A percentile compares a stretch with the other conserved stretches of the same genome.
Evolutionary conservation across 495 filamentous ascomycete genomes (phyloP).

Genomic region (Podospora pseudocomata): DNA sequence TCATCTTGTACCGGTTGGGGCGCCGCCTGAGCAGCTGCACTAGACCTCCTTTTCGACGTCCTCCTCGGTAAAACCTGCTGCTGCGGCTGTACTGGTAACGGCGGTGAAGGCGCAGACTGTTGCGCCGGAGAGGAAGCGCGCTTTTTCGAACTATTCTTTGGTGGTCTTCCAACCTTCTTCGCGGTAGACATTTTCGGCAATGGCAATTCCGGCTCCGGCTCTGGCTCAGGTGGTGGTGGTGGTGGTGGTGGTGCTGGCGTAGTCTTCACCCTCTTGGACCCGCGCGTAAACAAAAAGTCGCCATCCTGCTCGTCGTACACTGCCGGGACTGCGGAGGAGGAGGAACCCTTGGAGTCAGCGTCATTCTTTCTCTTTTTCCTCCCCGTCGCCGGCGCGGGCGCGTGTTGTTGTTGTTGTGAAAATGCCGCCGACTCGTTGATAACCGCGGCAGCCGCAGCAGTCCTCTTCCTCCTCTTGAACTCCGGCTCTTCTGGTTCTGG

Average conservation of each 20-base stretch:
- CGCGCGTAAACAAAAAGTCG: slow-evolving; percentile 60
- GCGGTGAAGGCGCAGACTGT: slow-evolving; percentile 29
- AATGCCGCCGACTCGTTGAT: neutral
- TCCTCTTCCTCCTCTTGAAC: neutral
- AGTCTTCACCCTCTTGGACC: slow-evolving; percentile 50
- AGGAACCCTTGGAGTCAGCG: slow-evolving; percentile 5
- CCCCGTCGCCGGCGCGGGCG: slow-evolving; percentile 25
- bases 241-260: slow-evolving; percentile 23
- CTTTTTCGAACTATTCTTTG: slow-evolving; percentile 37
- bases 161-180: slow-evolving; percentile 40
- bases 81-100: slow-evolving; percentile 24
- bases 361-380: slow-evolving; percentile 15
- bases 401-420: slow-evolving; percentile 3
- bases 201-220: slow-evolving; percentile 19
- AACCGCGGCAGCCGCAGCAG: neutral
- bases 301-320: slow-evolving; percentile 65
- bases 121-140: slow-evolving; percentile 38
- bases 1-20: slow-evolving; percentile 17
- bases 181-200: slow-evolving; percentile 4
- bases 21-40: slow-evolving; percentile 19
- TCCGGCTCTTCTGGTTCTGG: slow-evolving; percentile 11
- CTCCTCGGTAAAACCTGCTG: slow-evolving; percentile 36
- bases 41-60: slow-evolving; percentile 39
- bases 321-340: slow-evolving; percentile 27
- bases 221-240: slow-evolving; percentile 18